Evolutionary conservation across 1,284 basidiomycete genomes (phyloP).

Genomic region (Xanthoconium separans): DNA sequence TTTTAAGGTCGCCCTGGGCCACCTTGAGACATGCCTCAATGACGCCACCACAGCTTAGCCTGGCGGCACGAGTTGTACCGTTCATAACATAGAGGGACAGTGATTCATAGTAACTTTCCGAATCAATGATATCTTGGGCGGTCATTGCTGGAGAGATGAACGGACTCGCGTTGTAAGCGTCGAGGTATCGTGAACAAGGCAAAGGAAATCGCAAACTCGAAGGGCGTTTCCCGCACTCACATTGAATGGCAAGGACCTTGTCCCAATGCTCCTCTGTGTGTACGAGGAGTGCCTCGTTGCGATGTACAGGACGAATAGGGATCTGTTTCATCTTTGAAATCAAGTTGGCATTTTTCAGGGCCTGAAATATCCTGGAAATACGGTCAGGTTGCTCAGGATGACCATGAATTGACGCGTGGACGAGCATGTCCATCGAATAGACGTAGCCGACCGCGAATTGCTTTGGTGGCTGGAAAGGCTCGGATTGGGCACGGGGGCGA

Average conservation of each 20-base stretch:
- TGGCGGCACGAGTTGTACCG: conserved; percentile 82
- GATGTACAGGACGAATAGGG: conserved; percentile 69
- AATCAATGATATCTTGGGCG: conserved; percentile 69
- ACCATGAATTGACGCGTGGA: conserved; percentile 63
- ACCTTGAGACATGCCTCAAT: conserved; percentile 91
- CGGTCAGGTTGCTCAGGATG: conserved; percentile 92
- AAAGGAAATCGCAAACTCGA: conserved; percentile 4
- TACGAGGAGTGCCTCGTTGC: conserved; percentile 83
- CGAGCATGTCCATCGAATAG: conserved; percentile 86
- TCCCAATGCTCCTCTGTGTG: conserved; percentile 92
- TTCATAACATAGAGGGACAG: conserved; percentile 92
- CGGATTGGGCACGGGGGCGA: conserved; percentile 31
- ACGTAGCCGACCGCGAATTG: conserved; percentile 70
- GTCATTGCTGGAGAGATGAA: conserved; percentile 55
- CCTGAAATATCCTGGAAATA: conserved; percentile 77
- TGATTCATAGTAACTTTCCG: conserved; percentile 80
- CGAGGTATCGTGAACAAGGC: neutral
- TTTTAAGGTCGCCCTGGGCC: conserved; percentile 77
- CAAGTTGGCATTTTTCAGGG: conserved; percentile 62
- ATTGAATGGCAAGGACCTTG: conserved; percentile 76
- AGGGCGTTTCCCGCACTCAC: conserved; percentile 45
- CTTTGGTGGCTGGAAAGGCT: conserved; percentile 21
- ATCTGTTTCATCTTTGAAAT: conserved; percentile 77
- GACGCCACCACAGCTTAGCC: conserved; percentile 91
- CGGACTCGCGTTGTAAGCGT: conserved; percentile 21